These are phyloP conservation scores for Boletus mariae DNA, from an alignment of 1,284 basidiomycete genomes.

Conservation along the genomic window DNA sequence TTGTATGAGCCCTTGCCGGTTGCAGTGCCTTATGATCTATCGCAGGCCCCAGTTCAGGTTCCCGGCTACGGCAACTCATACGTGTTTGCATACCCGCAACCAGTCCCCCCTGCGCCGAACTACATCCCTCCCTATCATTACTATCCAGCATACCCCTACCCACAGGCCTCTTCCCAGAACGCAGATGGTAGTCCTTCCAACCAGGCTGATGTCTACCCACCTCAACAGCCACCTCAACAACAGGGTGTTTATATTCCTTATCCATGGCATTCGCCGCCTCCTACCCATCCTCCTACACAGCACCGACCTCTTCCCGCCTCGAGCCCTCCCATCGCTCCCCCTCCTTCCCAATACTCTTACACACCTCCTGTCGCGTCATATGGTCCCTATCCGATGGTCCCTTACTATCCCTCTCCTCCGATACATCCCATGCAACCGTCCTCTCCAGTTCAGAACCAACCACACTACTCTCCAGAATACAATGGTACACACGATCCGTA, in stretches of 20 bases:
- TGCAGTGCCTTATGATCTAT: constrained; percentile 46
- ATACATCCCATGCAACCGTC: constrained; percentile 39
- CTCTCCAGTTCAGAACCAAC: constrained; percentile 33
- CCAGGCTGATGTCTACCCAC: constrained; percentile 33
- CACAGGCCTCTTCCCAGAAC: constrained; percentile 25
- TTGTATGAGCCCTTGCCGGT: constrained; percentile 60
- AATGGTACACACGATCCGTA: constrained; percentile 32
- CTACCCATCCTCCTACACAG: constrained; percentile 28
- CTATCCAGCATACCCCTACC: constrained; percentile 37
- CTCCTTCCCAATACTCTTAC: constrained; percentile 38
- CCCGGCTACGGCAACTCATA: constrained; percentile 38
- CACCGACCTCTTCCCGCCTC: constrained; percentile 35
- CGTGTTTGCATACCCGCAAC: constrained; percentile 38
- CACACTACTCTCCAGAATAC: constrained; percentile 29
- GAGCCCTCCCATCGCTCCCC: constrained; percentile 31
- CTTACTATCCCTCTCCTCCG: constrained; percentile 45
- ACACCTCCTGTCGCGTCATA: constrained; percentile 36
- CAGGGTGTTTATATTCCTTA: constrained; percentile 39
- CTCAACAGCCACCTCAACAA: constrained; percentile 33
- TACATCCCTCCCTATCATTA: constrained; percentile 40
- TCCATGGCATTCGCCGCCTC: constrained; percentile 36
- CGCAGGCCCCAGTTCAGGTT: constrained; percentile 39
- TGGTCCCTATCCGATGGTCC: constrained; percentile 41
- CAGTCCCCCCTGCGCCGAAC: constrained; percentile 28
- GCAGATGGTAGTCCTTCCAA: constrained; percentile 35